Evolutionary conservation across 2,329 filamentous ascomycete genomes (phyloP), one percentile per base, ranked within the genome.

Genomic region (Trichothecium roseum): DNA sequence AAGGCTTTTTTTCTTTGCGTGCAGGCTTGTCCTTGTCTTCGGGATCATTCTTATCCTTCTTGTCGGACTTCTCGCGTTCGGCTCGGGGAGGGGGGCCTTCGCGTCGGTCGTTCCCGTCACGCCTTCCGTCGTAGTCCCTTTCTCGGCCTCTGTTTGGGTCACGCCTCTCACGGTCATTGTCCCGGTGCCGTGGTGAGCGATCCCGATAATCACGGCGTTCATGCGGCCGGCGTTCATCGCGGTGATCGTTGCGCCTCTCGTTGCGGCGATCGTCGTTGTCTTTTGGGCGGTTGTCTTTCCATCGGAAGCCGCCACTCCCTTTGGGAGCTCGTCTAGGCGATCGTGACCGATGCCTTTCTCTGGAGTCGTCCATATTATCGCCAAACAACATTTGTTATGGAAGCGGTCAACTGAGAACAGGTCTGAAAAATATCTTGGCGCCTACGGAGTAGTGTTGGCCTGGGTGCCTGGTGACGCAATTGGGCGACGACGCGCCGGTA

Each of bases 281-380:
- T 35, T 63, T 60, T 20, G 60, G 56, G 28, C 68, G 62, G 46
- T 64, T 69, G 36, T 74, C 70, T 46, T 78, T 79, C 63, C 69
- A 78, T 44, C 66, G 67, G 45, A 78, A 74, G 8, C 72, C 71
- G 4, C 69, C 66, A 32, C 43, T 49, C 24, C 44, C 39, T 22
- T 43, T 49, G 8, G 48, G 44, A 2, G 43, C 42, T 3, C 44
- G 40, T 8, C 47, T 45, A 4, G 53, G 53, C 2, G 52, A 54
- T 15, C 47, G 43, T 5, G 52, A 55, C 40, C 15, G 52, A 50
- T 29, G 49, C 45, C 27, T 44, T 44, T 38, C 47, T 41, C 43
- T 31, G n/a, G 40, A 35, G 36, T 49, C 49, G 3, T 42, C 40
- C 52, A 55, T 55, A 18, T 9, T 28, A 10, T 24, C 10, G 20